Evolutionary conservation across 73 alveolate genomes (phyloP), one percentile per base, ranked within the genome.

Genomic region (Paramecium tetraurelia): DNA sequence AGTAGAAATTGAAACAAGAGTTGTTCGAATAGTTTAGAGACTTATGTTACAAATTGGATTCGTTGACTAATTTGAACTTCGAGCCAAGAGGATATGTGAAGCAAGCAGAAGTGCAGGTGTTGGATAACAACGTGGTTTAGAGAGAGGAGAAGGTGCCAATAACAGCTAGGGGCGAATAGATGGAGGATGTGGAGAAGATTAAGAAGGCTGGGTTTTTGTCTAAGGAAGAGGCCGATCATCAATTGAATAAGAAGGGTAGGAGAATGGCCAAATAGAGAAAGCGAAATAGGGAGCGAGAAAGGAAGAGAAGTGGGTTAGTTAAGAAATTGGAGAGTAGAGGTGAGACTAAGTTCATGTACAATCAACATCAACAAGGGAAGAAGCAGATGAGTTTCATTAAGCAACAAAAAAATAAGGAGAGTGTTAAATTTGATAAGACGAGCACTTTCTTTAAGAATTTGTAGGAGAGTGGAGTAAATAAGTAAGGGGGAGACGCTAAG

Each of bases 131-230:
- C 38, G 50, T 86, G 20, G 58, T 46, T 20, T 46, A 68, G 11
- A 77, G 77, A 70, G 94, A 89, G 80, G 94, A 89, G 44, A 89
- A 83, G 48, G 87, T 89, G 8, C 94, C 94, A 14, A 71, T 89
- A 41, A 69, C 92, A 8, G 44, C 18, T 10, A 89, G 92, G 29
- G 71, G 84, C 44, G 70, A 58, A 20, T 41, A 72, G 35, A 69
- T 22, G 48, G 93, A 63, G 41, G 87, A 50, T n/a, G 86, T 89
- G n/a, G 80, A 89, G 57, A 89, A 71, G 57, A 86, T 43, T 20
- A 86, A 86, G 46, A 50, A 38, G 71, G 77, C 68, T 29, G 87
- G 92, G 20, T 48, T 63, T 83, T 6, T 33, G 27, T 44, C 92
- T 27, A 89, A 89, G 58, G 92, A 36, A 9, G 94, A 89, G 22